Evolutionary conservation across 257 asterid genomes (phyloP).

Genomic region (Nicotiana attenuata): DNA sequence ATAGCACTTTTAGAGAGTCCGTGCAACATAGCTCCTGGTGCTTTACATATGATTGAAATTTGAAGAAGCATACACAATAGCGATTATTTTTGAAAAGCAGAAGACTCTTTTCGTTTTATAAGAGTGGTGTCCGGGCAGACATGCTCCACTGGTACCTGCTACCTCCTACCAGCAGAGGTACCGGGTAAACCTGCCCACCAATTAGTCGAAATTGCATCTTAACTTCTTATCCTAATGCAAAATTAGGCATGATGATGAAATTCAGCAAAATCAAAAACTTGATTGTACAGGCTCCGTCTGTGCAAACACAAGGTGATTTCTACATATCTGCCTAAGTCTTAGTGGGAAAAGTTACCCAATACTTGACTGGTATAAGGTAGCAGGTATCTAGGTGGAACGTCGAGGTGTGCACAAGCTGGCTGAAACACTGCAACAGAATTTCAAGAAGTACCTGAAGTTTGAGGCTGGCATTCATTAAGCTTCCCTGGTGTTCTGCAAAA

Average conservation of each 20-base stretch:
- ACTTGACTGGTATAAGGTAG: neutral
- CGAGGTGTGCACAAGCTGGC: neutral
- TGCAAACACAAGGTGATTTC: neutral
- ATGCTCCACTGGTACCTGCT: neutral
- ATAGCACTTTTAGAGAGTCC: too few relatives aligned
- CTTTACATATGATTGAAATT: too few relatives aligned
- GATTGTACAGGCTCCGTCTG: neutral
- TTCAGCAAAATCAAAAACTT: neutral
- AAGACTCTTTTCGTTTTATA: too few relatives aligned
- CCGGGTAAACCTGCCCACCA: neutral
- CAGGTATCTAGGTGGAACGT: neutral
- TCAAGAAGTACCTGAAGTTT: conserved; percentile 36
- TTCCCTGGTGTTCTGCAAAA: conserved; percentile 23
- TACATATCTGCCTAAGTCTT: neutral
- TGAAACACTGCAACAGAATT: neutral
- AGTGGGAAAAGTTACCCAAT: neutral
- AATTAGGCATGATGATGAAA: neutral
- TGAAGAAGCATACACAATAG: too few relatives aligned
- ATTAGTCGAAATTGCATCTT: neutral
- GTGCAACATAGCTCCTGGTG: too few relatives aligned
- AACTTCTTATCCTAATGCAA: neutral
- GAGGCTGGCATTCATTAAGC: conserved; percentile 33
- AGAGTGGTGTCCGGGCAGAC: too few relatives aligned
- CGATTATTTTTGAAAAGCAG: too few relatives aligned
- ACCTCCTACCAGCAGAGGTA: neutral